Percentiles rank a stretch among this genome's conserved stretches.
Evolutionary conservation across 768 basidiomycete species (phyloP).

Genomic region (Termitomyces sp.): DNA sequence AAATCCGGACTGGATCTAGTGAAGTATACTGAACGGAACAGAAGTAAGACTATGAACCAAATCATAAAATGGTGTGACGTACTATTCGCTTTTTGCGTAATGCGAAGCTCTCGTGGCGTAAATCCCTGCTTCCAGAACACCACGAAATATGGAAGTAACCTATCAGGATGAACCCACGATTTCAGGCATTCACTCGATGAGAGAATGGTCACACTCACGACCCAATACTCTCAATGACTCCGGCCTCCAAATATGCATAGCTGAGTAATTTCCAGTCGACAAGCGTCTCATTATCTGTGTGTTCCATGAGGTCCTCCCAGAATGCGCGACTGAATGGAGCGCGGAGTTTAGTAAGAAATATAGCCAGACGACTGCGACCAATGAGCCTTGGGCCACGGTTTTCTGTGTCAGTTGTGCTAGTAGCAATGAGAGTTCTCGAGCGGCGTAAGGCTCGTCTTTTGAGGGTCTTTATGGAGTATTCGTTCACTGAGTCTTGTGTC

Average conservation of each 20-base stretch:
- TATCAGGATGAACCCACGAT: slow-evolving; percentile 16
- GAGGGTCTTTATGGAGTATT: slow-evolving; percentile 44
- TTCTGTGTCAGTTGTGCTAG: slow-evolving; percentile 43
- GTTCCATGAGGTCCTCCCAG: slow-evolving; percentile 55
- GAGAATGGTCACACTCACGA: slow-evolving; percentile 31
- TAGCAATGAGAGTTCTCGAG: slow-evolving; percentile 42
- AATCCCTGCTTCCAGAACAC: slow-evolving; percentile 63
- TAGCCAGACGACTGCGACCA: slow-evolving; percentile 37
- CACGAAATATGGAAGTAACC: slow-evolving; percentile 60
- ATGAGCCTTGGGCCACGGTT: slow-evolving; percentile 29
- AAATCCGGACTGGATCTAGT: slow-evolving; percentile 45
- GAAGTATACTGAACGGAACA: slow-evolving; percentile 37
- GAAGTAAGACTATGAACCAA: background rate
- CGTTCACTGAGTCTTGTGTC: slow-evolving; percentile 37
- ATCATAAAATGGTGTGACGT: slow-evolving; percentile 7
- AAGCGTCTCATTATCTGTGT: slow-evolving; percentile 50
- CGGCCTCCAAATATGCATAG: slow-evolving; percentile 64
- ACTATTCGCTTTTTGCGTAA: slow-evolving; percentile 42
- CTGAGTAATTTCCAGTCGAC: slow-evolving; percentile 60
- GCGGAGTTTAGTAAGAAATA: slow-evolving; percentile 32
- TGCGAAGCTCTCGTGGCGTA: slow-evolving; percentile 48
- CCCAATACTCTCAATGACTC: slow-evolving; percentile 53
- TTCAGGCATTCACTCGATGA: background rate
- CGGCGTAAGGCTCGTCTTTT: slow-evolving; percentile 53
- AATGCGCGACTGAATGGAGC: slow-evolving; percentile 52